Conservation (phyloP, 352 stramenopile genomes). For the Phytophthora crassamura region DNA sequence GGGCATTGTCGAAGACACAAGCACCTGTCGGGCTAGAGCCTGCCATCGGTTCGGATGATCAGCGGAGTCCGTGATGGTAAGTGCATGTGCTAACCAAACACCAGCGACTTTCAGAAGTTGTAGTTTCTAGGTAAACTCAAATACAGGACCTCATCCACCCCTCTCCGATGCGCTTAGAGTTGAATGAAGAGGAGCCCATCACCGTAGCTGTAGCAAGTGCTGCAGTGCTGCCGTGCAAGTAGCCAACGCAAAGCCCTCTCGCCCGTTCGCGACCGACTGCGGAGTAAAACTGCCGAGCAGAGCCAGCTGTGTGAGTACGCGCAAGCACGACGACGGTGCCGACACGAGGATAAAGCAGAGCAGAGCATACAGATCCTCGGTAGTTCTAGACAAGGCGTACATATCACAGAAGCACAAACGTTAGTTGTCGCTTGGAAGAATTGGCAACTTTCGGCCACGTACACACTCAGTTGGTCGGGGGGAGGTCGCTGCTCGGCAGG, state of each 20-base stretch:
- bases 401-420: background rate
- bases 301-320: conserved; percentile 66
- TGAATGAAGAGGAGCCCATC: background rate
- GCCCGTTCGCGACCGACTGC: conserved; percentile 33
- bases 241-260: conserved; percentile 63
- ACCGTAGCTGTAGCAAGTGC: conserved; percentile 44
- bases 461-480: conserved; percentile 49
- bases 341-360: conserved; percentile 65
- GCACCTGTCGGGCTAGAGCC: conserved; percentile 9
- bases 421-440: background rate
- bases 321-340: conserved; percentile 48
- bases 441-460: conserved; percentile 1
- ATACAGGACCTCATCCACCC: too few relatives aligned
- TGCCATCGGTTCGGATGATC: too few relatives aligned
- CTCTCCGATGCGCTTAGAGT: too few relatives aligned
- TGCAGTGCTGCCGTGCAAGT: conserved; percentile 53
- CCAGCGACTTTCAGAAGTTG: too few relatives aligned
- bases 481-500: conserved; percentile 14
- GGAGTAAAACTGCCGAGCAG: conserved; percentile 65
- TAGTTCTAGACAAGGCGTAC: conserved; percentile 31
- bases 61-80: too few relatives aligned
- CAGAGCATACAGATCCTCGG: conserved; percentile 54
- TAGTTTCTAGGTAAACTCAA: too few relatives aligned
- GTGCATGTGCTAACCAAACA: too few relatives aligned
- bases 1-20: conserved; percentile 17